Evolutionary conservation across 2,329 filamentous ascomycete species (phyloP), one percentile per base, ranked within the genome.

Genomic region (Colletotrichum caudatum): DNA sequence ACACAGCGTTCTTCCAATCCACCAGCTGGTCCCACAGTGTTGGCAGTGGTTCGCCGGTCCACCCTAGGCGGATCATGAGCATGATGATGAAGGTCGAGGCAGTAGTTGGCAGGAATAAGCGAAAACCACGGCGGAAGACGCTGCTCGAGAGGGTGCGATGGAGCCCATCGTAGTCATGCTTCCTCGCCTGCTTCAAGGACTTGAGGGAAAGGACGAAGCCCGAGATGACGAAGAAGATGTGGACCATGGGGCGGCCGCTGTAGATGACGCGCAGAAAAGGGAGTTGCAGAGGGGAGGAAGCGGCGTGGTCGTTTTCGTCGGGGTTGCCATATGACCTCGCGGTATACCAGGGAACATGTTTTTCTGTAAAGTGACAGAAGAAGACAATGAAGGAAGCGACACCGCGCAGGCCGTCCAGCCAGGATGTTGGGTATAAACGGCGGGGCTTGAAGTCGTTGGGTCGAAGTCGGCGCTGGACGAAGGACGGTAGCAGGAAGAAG

Each of bases 211-310:
- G 79, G 3, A 82, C 84, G 72, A 84, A 86, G 48, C 85, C 85
- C 1, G 84, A 86, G 46, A 87, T 84, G 74, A 87, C 81, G 76
- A 87, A 87, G 77, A 87, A 87, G 58, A 87, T 81, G 74, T 85
- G 82, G 3, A 87, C 85, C 83, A 85, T 84, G 11, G 84, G 83
- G 23, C 82, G 80, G 23, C 84, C 84, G 20, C 82, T 82, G 74
- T 80, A 84, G 26, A 85, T 65, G 37, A 85, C 77, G 64, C 84
- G 81, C 9, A 85, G 16, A 62, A 84, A 82, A 1, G 85, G 85
- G 18, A 86, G 76, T 75, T 86, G 85, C 26, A 86, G 73, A 18
- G 76, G 76, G 7, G 80, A 80, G 3, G 79, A 79, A 58, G 74
- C 74, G 73, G 60, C 75, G 50, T 74, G 77, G n/a, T 78, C 77